Percentiles rank a stretch among this genome's conserved stretches.
These are phyloP conservation scores for Pulveroboletus sp. DNA, from an alignment of 768 basidiomycete species.

Conservation along the genomic window DNA sequence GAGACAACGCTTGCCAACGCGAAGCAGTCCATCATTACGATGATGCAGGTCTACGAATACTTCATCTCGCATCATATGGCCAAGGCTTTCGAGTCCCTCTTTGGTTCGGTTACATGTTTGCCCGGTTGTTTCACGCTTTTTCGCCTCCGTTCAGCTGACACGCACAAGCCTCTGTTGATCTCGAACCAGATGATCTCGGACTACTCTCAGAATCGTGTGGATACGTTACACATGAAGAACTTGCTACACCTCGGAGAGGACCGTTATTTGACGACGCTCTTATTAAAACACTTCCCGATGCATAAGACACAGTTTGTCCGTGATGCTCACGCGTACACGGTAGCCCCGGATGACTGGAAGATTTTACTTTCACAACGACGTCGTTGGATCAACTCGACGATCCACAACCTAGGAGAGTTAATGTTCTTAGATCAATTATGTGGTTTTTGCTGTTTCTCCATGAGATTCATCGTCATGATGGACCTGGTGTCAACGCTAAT, in stretches of 20 bases:
- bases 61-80: conserved; percentile 99
- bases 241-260: conserved; percentile 96
- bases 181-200: conserved; percentile 87
- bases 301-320: conserved; percentile 95
- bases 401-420: conserved; percentile 94
- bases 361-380: conserved; percentile 93
- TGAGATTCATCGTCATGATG: conserved; percentile 98
- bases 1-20: conserved; percentile 92
- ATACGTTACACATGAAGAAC: conserved; percentile 99
- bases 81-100: conserved; percentile 95
- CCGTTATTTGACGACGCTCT: conserved; percentile 93
- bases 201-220: conserved; percentile 94
- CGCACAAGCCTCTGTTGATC: conserved; percentile 90
- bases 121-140: conserved; percentile 99
- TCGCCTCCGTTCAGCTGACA: conserved; percentile 90
- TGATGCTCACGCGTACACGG: conserved; percentile 90
- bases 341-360: conserved; percentile 94
- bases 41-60: conserved; percentile 99
- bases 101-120: conserved; percentile 96
- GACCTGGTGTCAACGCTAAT: conserved; percentile 86
- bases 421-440: conserved; percentile 88
- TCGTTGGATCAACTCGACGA: conserved; percentile 99
- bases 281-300: conserved; percentile 91
- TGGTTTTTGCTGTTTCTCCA: conserved; percentile 98
- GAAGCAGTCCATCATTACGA: conserved; percentile 91